Percentiles rank a stretch among this genome's conserved stretches.
Evolutionary conservation across 2,329 filamentous ascomycete genomes (phyloP).

Genomic region (Cladosporium velox): DNA sequence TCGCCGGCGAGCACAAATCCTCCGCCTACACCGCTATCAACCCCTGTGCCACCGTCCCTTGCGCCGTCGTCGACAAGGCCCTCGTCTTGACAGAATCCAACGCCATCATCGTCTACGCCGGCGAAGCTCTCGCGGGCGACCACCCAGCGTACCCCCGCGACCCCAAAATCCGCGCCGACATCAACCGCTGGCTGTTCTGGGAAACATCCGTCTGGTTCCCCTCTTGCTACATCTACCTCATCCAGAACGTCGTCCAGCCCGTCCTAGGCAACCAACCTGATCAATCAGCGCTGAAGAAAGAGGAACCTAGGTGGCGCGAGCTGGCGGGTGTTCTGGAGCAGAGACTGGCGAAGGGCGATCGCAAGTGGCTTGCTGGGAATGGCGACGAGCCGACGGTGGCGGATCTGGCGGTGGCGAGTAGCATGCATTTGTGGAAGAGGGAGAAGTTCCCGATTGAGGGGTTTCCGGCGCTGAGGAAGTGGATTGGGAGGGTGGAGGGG

Average conservation of each 20-base stretch:
- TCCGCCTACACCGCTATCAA: conserved; percentile 41
- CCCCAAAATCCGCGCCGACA: conserved; percentile 41
- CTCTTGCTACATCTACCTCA: conserved; percentile 44
- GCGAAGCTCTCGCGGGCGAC: conserved; percentile 35
- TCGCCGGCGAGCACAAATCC: conserved; percentile 44
- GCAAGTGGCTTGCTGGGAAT: conserved; percentile 30
- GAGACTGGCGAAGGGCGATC: conserved; percentile 42
- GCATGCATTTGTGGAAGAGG: conserved; percentile 43
- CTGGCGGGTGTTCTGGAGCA: conserved; percentile 42
- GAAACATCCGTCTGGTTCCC: conserved; percentile 46
- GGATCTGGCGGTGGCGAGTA: conserved; percentile 45
- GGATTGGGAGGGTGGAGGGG: conserved; percentile 43
- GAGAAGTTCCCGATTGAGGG: conserved; percentile 42
- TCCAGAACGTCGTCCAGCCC: conserved; percentile 46
- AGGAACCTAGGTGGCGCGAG: conserved; percentile 40
- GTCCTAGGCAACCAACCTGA: conserved; percentile 40
- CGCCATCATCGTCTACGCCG: conserved; percentile 46
- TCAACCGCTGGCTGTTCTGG: conserved; percentile 48
- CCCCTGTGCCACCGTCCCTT: conserved; percentile 43
- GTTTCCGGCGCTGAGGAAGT: conserved; percentile 40
- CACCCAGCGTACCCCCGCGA: conserved; percentile 43
- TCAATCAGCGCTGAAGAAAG: conserved; percentile 38
- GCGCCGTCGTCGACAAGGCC: conserved; percentile 37
- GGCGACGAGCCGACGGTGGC: conserved; percentile 44
- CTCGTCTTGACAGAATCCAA: conserved; percentile 46